Base-by-base conservation (phyloP, 805 yeast species). In the Priceomyces haplophilus region DNA sequence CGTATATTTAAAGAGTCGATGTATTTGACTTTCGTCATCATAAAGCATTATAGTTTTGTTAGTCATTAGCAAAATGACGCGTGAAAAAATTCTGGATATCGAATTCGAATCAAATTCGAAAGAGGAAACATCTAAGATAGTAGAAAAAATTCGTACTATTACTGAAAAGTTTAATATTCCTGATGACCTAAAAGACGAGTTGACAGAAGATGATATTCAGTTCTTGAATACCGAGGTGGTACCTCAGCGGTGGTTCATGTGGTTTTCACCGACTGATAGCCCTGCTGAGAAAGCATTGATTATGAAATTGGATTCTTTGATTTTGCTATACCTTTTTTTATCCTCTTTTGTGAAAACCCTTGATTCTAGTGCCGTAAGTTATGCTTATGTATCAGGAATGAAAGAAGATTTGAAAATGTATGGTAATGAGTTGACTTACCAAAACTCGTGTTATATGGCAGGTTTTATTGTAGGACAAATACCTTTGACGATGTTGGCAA, bases 321-420 rank as follows among this genome's bases (percentile, higher is more conserved):
- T 58, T 44, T 55, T 58, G 12, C 45, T 58, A 25, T 58, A 58
- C 46, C 40, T 41, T 16, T 41, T 41, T 33, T 13, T 41, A 27
- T 41, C 44, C 3, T 36, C 40, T 16, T 44, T 47, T 42, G 45
- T 45, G 24, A 45, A 45, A 30, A 34, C 42, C 24, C 20, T 45
- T 11, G 48, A 45, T 29, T 31, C 33, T n/a, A 18, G 38, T n/a
- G 42, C 42, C 19, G 29, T 45, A 17, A 34, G 33, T 17, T 34
- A 82, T 52, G 88, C 88, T 1, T 83, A 82, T 52, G 81, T 79
- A 32, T 74, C 82, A 13, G 84, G 86, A 16, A 70, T 84, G 78
- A 61, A 73, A 46, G 80, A 75, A 51, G 81, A 69, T 37, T 61
- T 83, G 27, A 66, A 69, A 3, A 73, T 85, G 75, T 52, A 68